These are phyloP conservation scores for Steccherinum ochraceum DNA, from an alignment of 768 basidiomycete genomes.

Conservation along the genomic window DNA sequence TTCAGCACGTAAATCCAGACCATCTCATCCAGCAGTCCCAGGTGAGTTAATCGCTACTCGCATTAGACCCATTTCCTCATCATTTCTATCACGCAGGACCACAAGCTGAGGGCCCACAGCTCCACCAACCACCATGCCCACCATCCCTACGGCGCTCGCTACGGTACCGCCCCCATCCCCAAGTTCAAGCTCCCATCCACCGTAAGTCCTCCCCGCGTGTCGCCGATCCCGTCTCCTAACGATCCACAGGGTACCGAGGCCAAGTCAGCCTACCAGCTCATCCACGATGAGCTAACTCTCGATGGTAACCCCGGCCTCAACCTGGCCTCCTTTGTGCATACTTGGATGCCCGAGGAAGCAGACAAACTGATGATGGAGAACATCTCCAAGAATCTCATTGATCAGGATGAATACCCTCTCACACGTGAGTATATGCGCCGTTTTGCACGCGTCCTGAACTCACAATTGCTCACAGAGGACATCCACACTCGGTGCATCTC, in stretches of 20 bases:
- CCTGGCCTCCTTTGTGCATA: conserved; percentile 63
- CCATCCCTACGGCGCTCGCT: conserved; percentile 56
- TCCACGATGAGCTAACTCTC: conserved; percentile 57
- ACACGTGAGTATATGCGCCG: conserved; percentile 31
- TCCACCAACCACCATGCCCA: conserved; percentile 24
- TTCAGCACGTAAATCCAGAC: background rate
- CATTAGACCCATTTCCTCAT: background rate
- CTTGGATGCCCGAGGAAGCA: conserved; percentile 51
- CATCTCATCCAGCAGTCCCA: conserved; percentile 1
- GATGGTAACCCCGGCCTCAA: conserved; percentile 54
- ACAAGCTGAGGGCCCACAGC: conserved; percentile 31
- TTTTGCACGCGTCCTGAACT: background rate
- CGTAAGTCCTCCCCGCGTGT: too few species aligned
- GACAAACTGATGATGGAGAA: conserved; percentile 58
- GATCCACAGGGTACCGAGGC: conserved; percentile 42
- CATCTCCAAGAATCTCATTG: conserved; percentile 61
- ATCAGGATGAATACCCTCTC: conserved; percentile 65
- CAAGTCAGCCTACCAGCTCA: conserved; percentile 47
- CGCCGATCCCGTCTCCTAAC: too few species aligned
- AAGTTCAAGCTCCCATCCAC: conserved; percentile 61
- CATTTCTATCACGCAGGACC: conserved; percentile 5
- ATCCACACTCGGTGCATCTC: conserved; percentile 43
- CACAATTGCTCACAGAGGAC: conserved; percentile 22
- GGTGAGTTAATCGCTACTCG: background rate
- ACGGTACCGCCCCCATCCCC: conserved; percentile 61